Evolutionary conservation across 345 rosid species (phyloP).

Genomic region (Barbarea vulgaris): DNA sequence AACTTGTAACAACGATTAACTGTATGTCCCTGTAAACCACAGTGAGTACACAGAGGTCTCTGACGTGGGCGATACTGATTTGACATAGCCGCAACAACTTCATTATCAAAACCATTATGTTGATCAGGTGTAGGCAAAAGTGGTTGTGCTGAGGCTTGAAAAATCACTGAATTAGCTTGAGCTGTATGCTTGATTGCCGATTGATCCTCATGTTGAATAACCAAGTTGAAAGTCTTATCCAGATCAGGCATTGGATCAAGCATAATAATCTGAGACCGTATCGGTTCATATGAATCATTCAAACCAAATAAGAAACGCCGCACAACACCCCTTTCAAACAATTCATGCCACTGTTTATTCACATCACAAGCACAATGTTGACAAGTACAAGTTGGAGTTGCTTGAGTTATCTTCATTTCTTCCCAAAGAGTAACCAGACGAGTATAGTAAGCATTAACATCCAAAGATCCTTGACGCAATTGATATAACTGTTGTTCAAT

Average conservation of each 20-base stretch:
- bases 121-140: fast-evolving
- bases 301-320: neutral
- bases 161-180: neutral
- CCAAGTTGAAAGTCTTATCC: neutral
- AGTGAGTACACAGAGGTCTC: neutral
- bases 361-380: neutral
- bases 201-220: neutral
- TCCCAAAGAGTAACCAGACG: neutral
- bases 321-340: neutral
- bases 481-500: neutral
- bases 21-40: neutral
- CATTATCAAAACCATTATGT: fast-evolving
- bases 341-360: neutral
- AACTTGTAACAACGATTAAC: neutral
- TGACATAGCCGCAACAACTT: too few relatives aligned
- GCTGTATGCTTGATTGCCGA: neutral
- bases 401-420: neutral
- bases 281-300: neutral
- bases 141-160: neutral
- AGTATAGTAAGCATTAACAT: too few relatives aligned
- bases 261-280: neutral
- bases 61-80: neutral
- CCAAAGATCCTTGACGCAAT: neutral
- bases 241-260: neutral
- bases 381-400: neutral